These are phyloP conservation scores for Lichenothelia convexa DNA, from an alignment of 495 filamentous ascomycete genomes.

Conservation along the genomic window DNA sequence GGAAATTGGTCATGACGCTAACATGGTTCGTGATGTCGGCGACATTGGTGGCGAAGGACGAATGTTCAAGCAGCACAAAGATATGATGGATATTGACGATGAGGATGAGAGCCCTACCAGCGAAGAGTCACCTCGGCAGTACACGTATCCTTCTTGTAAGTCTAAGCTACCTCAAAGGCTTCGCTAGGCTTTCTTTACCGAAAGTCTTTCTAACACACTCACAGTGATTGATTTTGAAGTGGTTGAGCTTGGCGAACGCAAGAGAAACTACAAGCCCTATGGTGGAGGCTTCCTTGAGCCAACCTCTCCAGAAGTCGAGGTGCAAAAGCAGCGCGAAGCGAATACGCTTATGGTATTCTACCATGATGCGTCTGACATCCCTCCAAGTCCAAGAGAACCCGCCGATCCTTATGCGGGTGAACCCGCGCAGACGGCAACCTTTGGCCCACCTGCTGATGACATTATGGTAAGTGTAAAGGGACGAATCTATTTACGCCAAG, in stretches of 20 bases:
- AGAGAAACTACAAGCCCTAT: conserved; percentile 40
- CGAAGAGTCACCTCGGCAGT: conserved; percentile 23
- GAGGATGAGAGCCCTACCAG: too few species aligned
- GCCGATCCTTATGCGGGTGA: conserved; percentile 22
- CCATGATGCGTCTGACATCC: conserved; percentile 53
- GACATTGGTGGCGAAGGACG: conserved; percentile 64
- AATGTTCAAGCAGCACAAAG: conserved; percentile 56
- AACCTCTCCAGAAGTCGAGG: conserved; percentile 43
- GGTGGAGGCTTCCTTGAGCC: conserved; percentile 39
- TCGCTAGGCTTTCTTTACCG: too few species aligned
- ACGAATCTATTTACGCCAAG: conserved; percentile 3
- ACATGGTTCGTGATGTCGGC: conserved; percentile 44
- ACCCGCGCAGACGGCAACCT: conserved; percentile 20
- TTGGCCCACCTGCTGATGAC: conserved; percentile 30
- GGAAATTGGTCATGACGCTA: conserved; percentile 50
- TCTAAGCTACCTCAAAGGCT: too few species aligned
- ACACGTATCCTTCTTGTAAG: conserved; percentile 27
- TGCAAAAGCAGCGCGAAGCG: conserved; percentile 52
- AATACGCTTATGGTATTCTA: conserved; percentile 76
- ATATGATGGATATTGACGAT: conserved; percentile 43
- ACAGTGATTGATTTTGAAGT: conserved; percentile 34
- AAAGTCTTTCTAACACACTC: conserved; percentile 20
- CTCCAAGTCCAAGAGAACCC: conserved; percentile 59
- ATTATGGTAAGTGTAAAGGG: conserved; percentile 4
- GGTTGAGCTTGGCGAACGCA: conserved; percentile 32